Percentiles rank a stretch among this genome's conserved stretches.
These are phyloP conservation scores for Pseudocercospora cruenta DNA, from an alignment of 2,329 filamentous ascomycete genomes.

Conservation along the genomic window DNA sequence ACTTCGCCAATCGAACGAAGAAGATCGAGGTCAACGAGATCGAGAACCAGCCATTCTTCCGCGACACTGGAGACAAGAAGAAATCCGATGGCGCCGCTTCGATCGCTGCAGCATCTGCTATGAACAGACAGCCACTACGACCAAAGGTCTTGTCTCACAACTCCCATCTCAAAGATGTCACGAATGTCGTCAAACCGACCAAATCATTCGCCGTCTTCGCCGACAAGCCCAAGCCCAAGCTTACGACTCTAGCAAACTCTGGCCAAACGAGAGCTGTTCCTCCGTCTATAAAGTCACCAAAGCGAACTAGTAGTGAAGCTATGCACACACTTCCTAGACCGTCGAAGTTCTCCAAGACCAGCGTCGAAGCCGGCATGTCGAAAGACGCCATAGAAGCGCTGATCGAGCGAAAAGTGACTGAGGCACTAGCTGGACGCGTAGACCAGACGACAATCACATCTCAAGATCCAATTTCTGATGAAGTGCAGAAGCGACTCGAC, in stretches of 20 bases:
- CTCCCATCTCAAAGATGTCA: constrained; percentile 54
- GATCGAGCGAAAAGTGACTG: constrained; percentile 87
- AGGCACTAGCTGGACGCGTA: constrained; percentile 79
- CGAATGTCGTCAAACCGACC: constrained; percentile 66
- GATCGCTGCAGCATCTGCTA: constrained; percentile 42
- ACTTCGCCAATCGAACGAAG: constrained; percentile 93
- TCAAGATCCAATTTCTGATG: constrained; percentile 63
- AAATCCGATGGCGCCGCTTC: constrained; percentile 44
- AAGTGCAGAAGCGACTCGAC: constrained; percentile 79
- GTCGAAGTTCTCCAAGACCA: constrained; percentile 43
- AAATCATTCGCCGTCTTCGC: constrained; percentile 89
- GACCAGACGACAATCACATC: constrained; percentile 34
- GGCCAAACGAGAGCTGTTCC: constrained; percentile 23
- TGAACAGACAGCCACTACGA: constrained; percentile 73
- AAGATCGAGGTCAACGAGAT: constrained; percentile 95
- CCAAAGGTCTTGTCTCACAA: constrained; percentile 77
- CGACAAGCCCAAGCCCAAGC: constrained; percentile 62
- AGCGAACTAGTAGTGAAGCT: constrained; percentile 52
- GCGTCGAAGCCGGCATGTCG: constrained; percentile 42
- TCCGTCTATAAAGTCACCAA: constrained; percentile 35
- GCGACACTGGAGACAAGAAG: constrained; percentile 36
- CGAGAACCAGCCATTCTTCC: constrained; percentile 89
- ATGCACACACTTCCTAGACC: constrained; percentile 43
- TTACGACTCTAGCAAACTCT: constrained; percentile 32
- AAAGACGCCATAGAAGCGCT: constrained; percentile 82